These are phyloP conservation scores for Xerocomus amazonicus DNA, from an alignment of 1,284 basidiomycete species.

Conservation along the genomic window DNA sequence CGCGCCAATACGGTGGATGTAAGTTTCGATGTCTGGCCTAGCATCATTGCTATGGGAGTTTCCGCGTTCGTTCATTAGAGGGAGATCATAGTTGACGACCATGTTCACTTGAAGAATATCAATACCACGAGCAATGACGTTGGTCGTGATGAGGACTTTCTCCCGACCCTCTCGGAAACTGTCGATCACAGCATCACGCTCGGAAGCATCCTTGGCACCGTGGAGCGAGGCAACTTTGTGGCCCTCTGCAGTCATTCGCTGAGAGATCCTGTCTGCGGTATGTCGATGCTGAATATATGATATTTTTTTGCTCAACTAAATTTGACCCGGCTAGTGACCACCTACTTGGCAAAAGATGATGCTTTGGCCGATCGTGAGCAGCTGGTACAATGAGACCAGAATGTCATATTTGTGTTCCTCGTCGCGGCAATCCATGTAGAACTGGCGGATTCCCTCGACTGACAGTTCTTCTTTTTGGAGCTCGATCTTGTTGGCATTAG, in stretches of 20 bases:
- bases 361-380: conserved; percentile 93
- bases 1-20: conserved; percentile 95
- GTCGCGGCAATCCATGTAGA: conserved; percentile 92
- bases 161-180: conserved; percentile 94
- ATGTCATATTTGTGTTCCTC: conserved; percentile 97
- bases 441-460: conserved; percentile 94
- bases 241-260: conserved; percentile 88
- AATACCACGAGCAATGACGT: conserved; percentile 97
- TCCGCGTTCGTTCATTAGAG: conserved; percentile 72
- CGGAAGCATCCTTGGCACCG: conserved; percentile 85
- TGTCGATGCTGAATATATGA: conserved; percentile 63
- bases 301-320: conserved; percentile 4
- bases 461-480: conserved; percentile 92
- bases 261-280: conserved; percentile 90
- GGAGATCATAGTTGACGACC: conserved; percentile 98
- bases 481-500: conserved; percentile 94
- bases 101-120: conserved; percentile 99
- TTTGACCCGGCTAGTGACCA: conserved; percentile 3
- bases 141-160: conserved; percentile 98
- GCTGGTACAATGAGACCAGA: conserved; percentile 85
- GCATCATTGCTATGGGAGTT: conserved; percentile 43
- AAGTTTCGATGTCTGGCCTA: conserved; percentile 91
- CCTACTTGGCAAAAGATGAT: conserved; percentile 93
- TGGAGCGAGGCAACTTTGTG: conserved; percentile 97
- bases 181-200: conserved; percentile 93